Evolutionary conservation across 371 early-diverging fungal species (phyloP).

Genomic region (Funneliformis caledonium): DNA sequence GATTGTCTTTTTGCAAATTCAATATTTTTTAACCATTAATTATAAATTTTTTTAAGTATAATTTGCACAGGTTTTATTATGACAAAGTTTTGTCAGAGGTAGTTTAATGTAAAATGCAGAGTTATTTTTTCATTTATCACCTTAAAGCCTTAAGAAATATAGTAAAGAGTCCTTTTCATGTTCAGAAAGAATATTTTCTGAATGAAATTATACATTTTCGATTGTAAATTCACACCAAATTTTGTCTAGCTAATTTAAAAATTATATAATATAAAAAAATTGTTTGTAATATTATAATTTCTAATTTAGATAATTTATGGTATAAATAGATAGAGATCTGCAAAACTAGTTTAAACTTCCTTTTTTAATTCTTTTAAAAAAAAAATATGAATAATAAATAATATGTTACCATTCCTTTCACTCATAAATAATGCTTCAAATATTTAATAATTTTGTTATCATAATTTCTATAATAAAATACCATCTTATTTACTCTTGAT

Average conservation of each 20-base stretch:
- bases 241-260: constrained; percentile 66
- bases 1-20: constrained; percentile 69
- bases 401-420: too few species aligned
- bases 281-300: too few species aligned
- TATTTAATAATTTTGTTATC: too few species aligned
- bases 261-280: too few species aligned
- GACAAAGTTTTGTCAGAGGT: constrained; percentile 42
- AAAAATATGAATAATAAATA: too few species aligned
- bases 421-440: too few species aligned
- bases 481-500: too few species aligned
- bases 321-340: too few species aligned
- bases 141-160: constrained; percentile 86
- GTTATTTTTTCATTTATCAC: constrained; percentile 86
- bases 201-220: constrained; percentile 97
- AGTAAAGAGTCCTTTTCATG: constrained; percentile 82
- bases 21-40: constrained; percentile 82
- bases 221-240: constrained; percentile 79
- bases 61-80: constrained; percentile 47
- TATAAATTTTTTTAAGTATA: constrained; percentile 72
- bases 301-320: too few species aligned
- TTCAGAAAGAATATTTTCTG: constrained; percentile 93
- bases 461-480: too few species aligned
- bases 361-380: too few species aligned
- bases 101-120: constrained; percentile 55
- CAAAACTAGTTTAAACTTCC: too few species aligned